phyloP scores from a whole-genome alignment of 768 basidiomycete genomes.

The Tylopilus plumbeoviolaceoides region DNA sequence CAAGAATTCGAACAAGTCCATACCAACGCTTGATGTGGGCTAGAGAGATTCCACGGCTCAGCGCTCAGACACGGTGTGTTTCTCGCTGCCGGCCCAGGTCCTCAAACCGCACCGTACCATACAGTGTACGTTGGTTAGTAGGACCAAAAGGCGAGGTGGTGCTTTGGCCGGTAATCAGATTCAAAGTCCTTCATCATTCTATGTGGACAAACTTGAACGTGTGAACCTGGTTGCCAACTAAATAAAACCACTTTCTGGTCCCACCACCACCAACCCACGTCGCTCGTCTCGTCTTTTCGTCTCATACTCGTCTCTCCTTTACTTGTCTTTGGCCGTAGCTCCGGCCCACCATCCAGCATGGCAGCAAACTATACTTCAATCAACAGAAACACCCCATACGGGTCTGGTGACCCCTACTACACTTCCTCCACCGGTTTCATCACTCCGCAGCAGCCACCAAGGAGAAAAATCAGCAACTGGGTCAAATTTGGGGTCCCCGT shows the following conservation, averaged over 20 bases:
- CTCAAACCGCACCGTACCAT: too few species aligned
- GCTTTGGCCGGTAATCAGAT: too few species aligned
- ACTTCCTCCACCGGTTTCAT: constrained; percentile 68
- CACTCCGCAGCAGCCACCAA: constrained; percentile 42
- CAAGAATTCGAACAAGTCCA: too few species aligned
- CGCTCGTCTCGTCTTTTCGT: constrained; percentile 12
- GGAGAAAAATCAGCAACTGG: constrained; percentile 64
- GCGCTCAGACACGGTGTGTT: too few species aligned
- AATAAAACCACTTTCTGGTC: too few species aligned
- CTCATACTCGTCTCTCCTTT: constrained; percentile 18
- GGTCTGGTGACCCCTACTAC: constrained; percentile 66
- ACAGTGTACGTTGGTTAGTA: too few species aligned
- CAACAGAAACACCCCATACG: constrained; percentile 41
- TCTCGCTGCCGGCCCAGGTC: too few species aligned
- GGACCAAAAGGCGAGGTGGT: too few species aligned
- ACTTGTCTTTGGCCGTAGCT: constrained; percentile 6
- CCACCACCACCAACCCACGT: constrained; percentile 1
- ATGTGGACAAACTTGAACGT: constrained; percentile 5
- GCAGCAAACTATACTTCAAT: constrained; percentile 37
- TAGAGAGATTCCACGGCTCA: too few species aligned
- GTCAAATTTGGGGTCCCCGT: constrained; percentile 72
- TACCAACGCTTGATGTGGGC: background rate
- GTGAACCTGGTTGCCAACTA: constrained; percentile 10
- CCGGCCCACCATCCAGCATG: constrained; percentile 31
- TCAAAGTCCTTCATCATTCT: too few species aligned